Conservation (phyloP, 2,329 filamentous ascomycete genomes). For the Pestalotiopsis sp. region DNA sequence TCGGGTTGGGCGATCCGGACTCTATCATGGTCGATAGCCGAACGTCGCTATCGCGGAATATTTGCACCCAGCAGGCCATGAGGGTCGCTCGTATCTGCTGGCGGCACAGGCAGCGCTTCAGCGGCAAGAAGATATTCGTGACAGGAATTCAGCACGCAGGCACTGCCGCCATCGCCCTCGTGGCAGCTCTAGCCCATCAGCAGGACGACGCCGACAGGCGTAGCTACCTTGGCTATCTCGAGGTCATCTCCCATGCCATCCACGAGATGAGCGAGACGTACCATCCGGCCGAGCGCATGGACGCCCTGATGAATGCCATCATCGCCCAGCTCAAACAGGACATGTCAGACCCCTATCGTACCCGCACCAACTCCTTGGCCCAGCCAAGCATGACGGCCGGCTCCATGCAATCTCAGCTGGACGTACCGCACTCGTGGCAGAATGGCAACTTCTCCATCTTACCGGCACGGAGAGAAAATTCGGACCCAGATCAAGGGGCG, state of each 20-base stretch:
- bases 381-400: neutral
- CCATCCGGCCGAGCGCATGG: conserved; percentile 54
- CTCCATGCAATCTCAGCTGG: neutral
- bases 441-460: conserved; percentile 23
- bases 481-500: conserved; percentile 23
- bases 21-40: conserved; percentile 40
- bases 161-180: conserved; percentile 53
- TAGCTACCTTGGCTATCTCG: conserved; percentile 47
- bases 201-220: conserved; percentile 35
- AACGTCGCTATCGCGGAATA: conserved; percentile 47
- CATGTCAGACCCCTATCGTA: conserved; percentile 18
- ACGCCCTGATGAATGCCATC: conserved; percentile 51
- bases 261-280: conserved; percentile 54
- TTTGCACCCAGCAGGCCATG: conserved; percentile 56
- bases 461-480: conserved; percentile 31
- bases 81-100: conserved; percentile 53
- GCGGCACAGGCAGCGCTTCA: conserved; percentile 53
- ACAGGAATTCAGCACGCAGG: conserved; percentile 54
- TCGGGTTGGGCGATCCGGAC: conserved; percentile 31
- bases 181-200: conserved; percentile 45
- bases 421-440: neutral
- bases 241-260: conserved; percentile 51
- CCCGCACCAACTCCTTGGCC: conserved; percentile 12
- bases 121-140: conserved; percentile 49
- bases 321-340: conserved; percentile 45